Base-by-base conservation (phyloP, 2,329 filamentous ascomycete genomes). In the Pestalotiopsis fici region DNA sequence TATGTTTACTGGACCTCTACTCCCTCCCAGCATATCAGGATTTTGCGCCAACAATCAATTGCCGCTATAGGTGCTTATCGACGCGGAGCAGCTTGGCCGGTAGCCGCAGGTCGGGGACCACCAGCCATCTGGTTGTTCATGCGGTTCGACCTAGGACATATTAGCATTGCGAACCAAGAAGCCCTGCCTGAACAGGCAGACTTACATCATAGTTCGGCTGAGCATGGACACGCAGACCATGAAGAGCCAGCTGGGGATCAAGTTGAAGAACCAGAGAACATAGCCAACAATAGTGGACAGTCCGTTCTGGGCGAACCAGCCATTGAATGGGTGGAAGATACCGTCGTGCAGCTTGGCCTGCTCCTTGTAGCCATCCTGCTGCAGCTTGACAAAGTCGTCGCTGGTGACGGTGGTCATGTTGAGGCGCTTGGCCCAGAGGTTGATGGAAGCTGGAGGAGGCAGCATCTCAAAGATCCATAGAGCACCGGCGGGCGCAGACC, bases 151-250 rank as follows among this genome's bases (percentile, higher is more conserved):
- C 13, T 69, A 28, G 62, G n/a, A 3, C 37, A 21, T 66, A 65
- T 67, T 35, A 62, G 39, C 68, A 54, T 55, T n/a, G 35, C 13
- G 39, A 21, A 59, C 54, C 9, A 47, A 23, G 65, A 27, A 47
- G 5, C 15, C n/a, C 21, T n/a, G n/a, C 21, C 31, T 27, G 59
- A 18, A n/a, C 27, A 18, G 4, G 21, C 68, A 28, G n/a, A 85
- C 91, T 87, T 83, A 94, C 93, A 95, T 94, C 79, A 95, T 87
- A 67, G 84, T 87, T 76, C 92, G 87, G 85, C 90, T 93, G 70
- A 91, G 75, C 77, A 95, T 89, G 65, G 90, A 93, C 73, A 95
- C 85, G 61, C 88, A 77, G 72, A 95, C 85, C 93, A 95, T 95
- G 76, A 94, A 90, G 66, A 88, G 80, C 93, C 93, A 95, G 83